These are phyloP conservation scores for Amanita pallidorosea DNA, from an alignment of 768 basidiomycete species.

Conservation along the genomic window DNA sequence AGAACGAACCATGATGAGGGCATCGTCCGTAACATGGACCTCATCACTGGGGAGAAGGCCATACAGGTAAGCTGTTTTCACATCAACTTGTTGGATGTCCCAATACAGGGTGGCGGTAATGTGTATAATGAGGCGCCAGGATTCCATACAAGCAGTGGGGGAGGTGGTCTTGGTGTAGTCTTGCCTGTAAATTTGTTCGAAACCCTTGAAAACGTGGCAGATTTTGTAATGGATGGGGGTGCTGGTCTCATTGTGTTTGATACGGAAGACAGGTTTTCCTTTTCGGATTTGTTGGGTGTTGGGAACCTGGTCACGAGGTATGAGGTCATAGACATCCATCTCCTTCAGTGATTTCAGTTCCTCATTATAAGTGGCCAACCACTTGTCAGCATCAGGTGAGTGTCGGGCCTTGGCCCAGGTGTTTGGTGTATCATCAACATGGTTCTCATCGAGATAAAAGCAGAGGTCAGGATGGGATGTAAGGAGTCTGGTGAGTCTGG, in stretches of 20 bases:
- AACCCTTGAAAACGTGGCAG: not conserved
- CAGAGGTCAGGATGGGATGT: not conserved
- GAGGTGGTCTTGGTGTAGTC: not conserved
- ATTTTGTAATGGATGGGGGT: not conserved
- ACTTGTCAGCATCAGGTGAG: not conserved
- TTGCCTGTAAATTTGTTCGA: not conserved
- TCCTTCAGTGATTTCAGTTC: not conserved
- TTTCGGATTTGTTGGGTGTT: not conserved
- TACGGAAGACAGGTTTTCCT: not conserved
- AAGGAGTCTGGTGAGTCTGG: not conserved
- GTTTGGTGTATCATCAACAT: not conserved
- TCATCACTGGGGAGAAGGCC: not conserved
- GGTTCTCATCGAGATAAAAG: not conserved
- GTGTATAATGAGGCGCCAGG: not conserved
- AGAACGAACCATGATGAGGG: too few species aligned
- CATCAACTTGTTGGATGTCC: not conserved
- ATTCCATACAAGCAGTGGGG: too few species aligned
- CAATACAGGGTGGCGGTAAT: not conserved
- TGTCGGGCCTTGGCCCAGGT: not conserved
- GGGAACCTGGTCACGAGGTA: not conserved
- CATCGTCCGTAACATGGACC: too few species aligned
- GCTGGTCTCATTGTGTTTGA: not conserved
- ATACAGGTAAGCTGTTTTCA: not conserved
- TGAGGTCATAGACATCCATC: not conserved
- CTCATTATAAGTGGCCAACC: not conserved